These are phyloP conservation scores for Mrakia blollopis DNA, from an alignment of 768 basidiomycete genomes.

Conservation along the genomic window DNA sequence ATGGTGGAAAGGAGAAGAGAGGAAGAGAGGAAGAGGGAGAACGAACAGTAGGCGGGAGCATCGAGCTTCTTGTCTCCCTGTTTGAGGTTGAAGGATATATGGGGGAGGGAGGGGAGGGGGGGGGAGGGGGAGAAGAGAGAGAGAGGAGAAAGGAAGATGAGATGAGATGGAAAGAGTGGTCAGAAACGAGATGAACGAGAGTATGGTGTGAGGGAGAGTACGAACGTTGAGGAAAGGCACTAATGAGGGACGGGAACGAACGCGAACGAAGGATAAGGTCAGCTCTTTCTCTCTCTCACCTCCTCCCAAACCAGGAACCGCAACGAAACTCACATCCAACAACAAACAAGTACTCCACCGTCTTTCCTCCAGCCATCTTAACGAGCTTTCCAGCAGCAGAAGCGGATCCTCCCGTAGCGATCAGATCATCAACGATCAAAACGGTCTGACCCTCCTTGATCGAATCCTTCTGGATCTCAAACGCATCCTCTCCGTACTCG, in stretches of 20 bases:
- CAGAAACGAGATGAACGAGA: neutral
- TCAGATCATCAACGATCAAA: slow-evolving; percentile 86
- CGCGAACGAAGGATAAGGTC: neutral
- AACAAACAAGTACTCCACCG: slow-evolving; percentile 90
- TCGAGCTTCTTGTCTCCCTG: slow-evolving; percentile 68
- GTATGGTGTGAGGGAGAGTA: neutral
- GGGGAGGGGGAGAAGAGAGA: too few relatives aligned
- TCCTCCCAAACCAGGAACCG: too few relatives aligned
- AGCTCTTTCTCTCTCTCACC: neutral
- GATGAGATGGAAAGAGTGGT: neutral
- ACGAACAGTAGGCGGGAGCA: slow-evolving; percentile 71
- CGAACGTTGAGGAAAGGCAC: slow-evolving; percentile 44
- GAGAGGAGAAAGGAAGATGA: slow-evolving; percentile 50
- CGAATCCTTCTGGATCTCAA: slow-evolving; percentile 88
- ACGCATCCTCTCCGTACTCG: slow-evolving; percentile 93
- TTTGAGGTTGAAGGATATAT: slow-evolving; percentile 43
- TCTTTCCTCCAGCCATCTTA: slow-evolving; percentile 71
- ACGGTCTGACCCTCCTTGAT: slow-evolving; percentile 78
- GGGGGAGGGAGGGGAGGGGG: too few relatives aligned
- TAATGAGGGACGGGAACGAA: neutral
- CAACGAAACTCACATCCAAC: slow-evolving; percentile 52
- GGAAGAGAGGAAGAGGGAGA: neutral
- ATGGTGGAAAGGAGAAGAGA: neutral
- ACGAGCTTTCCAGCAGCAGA: slow-evolving; percentile 87
- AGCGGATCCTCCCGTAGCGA: slow-evolving; percentile 95